A percentile compares a stretch with the other conserved stretches of the same genome.
Conservation (phyloP, 2,329 filamentous ascomycete genomes). For the Ceratocystis ficicola region DNA sequence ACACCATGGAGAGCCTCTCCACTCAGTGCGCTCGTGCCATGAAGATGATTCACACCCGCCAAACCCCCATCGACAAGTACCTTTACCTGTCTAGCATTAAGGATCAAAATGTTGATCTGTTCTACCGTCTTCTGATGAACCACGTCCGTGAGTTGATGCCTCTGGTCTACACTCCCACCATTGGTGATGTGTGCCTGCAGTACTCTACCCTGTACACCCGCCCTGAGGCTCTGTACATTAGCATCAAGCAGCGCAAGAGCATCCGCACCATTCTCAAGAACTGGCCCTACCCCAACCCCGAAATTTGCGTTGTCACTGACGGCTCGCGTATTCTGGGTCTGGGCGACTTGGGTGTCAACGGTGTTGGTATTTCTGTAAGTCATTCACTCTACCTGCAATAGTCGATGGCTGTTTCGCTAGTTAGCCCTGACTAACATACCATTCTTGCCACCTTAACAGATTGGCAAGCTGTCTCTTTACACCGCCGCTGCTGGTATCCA, state of each 20-base stretch:
- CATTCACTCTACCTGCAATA: constrained; percentile 10
- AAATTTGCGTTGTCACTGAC: constrained; percentile 95
- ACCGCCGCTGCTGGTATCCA: constrained; percentile 90
- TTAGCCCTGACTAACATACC: constrained; percentile 11
- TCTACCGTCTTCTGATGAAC: constrained; percentile 70
- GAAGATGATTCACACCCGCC: constrained; percentile 58
- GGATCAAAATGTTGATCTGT: constrained; percentile 64
- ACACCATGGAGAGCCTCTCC: constrained; percentile 48
- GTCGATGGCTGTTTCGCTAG: not conserved
- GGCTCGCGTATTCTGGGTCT: constrained; percentile 86
- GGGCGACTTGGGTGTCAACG: constrained; percentile 90
- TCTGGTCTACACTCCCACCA: constrained; percentile 76
- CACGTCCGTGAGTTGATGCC: constrained; percentile 69
- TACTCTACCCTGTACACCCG: constrained; percentile 94
- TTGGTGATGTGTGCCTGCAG: constrained; percentile 90
- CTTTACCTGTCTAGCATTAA: constrained; percentile 68
- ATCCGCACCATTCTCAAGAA: constrained; percentile 80
- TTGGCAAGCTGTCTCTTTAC: constrained; percentile 92
- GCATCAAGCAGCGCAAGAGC: constrained; percentile 84
- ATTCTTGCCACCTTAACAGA: constrained; percentile 31
- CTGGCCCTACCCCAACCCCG: constrained; percentile 79
- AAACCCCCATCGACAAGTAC: constrained; percentile 67
- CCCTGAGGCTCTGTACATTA: constrained; percentile 91
- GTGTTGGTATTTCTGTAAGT: constrained; percentile 86
- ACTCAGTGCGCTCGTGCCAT: constrained; percentile 55